phyloP scores from a whole-genome alignment of 2,329 filamentous ascomycete genomes.

The Ophiostoma tasmaniense region DNA sequence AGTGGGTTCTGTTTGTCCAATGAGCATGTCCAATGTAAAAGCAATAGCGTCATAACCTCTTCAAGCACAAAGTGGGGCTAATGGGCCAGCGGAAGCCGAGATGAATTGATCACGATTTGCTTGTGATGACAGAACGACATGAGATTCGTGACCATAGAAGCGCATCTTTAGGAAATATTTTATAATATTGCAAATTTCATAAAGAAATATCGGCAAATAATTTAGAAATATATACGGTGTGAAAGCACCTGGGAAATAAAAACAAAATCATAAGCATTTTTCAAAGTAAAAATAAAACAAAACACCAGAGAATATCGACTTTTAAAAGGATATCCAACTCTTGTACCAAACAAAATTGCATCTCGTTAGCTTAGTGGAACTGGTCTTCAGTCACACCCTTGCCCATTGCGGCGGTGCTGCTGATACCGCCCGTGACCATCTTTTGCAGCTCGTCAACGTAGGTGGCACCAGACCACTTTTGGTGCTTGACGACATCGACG shows the following conservation, averaged over 20 bases:
- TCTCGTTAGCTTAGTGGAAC: slow-evolving; percentile 52
- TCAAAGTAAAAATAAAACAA: background rate
- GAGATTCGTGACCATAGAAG: background rate
- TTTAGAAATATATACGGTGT: background rate
- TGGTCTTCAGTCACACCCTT: slow-evolving; percentile 97
- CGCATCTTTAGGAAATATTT: background rate
- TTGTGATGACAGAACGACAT: background rate
- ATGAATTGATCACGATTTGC: background rate
- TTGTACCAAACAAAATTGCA: background rate
- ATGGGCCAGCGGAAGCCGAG: slow-evolving; percentile 5
- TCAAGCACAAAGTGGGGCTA: background rate
- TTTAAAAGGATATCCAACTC: background rate
- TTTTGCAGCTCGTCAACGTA: slow-evolving; percentile 93
- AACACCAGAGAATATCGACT: background rate
- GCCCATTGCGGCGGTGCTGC: slow-evolving; percentile 90
- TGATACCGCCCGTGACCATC: slow-evolving; percentile 93
- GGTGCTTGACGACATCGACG: slow-evolving; percentile 94
- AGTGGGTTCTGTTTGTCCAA: no score
- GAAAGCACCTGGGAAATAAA: background rate
- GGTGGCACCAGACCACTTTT: slow-evolving; percentile 95
- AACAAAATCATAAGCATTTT: background rate
- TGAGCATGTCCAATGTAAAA: background rate
- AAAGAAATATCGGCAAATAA: background rate
- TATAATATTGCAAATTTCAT: background rate
- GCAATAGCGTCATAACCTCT: background rate